Evolutionary conservation across 1,284 basidiomycete species (phyloP), one percentile per base, ranked within the genome.

Genomic region (Neonothopanus nambi): DNA sequence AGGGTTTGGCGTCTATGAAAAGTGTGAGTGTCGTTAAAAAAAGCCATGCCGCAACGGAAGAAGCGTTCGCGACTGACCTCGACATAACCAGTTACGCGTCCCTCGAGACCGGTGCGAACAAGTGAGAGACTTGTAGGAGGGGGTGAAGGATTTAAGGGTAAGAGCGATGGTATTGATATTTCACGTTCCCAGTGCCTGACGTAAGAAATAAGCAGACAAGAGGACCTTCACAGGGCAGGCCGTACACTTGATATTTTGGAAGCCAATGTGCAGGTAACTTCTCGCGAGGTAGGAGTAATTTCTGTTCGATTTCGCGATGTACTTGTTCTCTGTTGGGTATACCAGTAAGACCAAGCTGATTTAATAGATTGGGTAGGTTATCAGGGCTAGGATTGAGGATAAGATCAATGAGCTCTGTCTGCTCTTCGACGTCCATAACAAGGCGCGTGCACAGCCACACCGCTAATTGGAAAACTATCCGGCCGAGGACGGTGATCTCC

Each of bases 81-180:
- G 12, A 76, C 71, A 76, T 93, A 94, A 28, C 91, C 91, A 3
- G 83, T 86, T 40, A 95, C 87, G 30, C 77, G 80, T 38, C 93
- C 93, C 60, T 88, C 80, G 15, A 97, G 75, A 21, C 94, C 94
- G 39, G 84, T 73, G 24, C 90, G 84, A 38, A 91, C 75, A 62
- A 95, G 91, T 0, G 85, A 77, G 43, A 96, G 76, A 37, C 76
- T 81, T 21, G 93, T 94, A 1, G 94, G 89, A 0, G 90, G 81
- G 13, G 87, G 83, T 2, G 89, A 84, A 1, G 91, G 89, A 40
- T 79, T 70, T 15, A 83, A 75, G 3, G 75, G 74, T 41, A 94
- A 72, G 36, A 91, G 70, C 5, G 84, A 81, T 8, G 86, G 81
- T 54, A 88, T 73, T 13, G 77, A 77, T 23, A 87, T 66, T 49